These are phyloP conservation scores for Vigna mungo DNA, from an alignment of 306 rosid genomes.

Conservation along the genomic window DNA sequence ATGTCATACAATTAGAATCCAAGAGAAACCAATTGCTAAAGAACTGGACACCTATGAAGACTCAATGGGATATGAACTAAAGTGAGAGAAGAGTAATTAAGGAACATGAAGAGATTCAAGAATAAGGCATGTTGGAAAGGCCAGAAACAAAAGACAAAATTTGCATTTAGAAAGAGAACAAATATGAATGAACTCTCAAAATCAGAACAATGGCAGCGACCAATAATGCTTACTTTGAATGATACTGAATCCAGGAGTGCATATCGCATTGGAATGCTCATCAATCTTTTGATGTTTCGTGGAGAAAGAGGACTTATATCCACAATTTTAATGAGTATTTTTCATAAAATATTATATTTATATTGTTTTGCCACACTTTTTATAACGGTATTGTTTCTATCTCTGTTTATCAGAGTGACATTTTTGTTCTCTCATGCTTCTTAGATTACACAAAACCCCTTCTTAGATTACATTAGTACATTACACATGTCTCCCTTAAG, in stretches of 20 bases:
- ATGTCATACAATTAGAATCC: neutral
- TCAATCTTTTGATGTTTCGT: neutral
- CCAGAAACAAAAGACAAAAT: constrained; percentile 31
- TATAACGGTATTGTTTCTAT: neutral
- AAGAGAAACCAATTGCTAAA: constrained; percentile 15
- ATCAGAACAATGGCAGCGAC: constrained; percentile 9
- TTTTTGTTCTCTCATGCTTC: neutral
- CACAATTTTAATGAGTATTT: neutral
- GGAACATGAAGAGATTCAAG: constrained; percentile 4
- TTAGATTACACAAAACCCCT: no score
- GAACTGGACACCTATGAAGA: constrained; percentile 22
- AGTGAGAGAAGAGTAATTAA: neutral
- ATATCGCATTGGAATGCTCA: neutral
- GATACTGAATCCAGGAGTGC: constrained; percentile 19
- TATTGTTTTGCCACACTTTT: neutral
- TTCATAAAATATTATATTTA: neutral
- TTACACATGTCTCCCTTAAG: no score
- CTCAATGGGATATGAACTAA: constrained; percentile 27
- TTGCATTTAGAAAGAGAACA: neutral
- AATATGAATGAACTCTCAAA: constrained; percentile 17
- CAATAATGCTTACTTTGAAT: constrained; percentile 23
- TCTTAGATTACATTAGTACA: no score
- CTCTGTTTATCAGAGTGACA: neutral
- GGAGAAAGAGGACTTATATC: neutral
- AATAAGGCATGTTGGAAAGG: neutral